These are phyloP conservation scores for Cladorrhinum sp. DNA, from an alignment of 2,329 filamentous ascomycete species.

Conservation along the genomic window DNA sequence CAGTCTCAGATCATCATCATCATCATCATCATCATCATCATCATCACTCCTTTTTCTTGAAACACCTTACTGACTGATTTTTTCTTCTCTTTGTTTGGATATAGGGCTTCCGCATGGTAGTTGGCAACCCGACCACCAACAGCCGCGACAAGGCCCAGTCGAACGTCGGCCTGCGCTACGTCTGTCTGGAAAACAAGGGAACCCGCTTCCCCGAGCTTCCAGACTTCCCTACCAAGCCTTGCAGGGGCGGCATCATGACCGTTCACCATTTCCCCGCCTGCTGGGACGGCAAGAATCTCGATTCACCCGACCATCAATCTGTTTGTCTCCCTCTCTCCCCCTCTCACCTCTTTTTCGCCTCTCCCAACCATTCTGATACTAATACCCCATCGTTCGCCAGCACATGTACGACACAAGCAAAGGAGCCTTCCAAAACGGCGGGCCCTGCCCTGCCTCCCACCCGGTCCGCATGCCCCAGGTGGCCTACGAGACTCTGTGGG, in stretches of 20 bases:
- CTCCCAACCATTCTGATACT: too few relatives aligned
- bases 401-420: conserved; percentile 29
- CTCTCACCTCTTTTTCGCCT: too few relatives aligned
- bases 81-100: not conserved
- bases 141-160: conserved; percentile 32
- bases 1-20: too few relatives aligned
- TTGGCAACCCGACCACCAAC: conserved; percentile 33
- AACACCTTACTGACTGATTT: not conserved
- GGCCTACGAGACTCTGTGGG: conserved; percentile 44
- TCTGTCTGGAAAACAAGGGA: conserved; percentile 38
- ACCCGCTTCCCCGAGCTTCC: conserved; percentile 41
- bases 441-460: conserved; percentile 28
- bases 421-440: conserved; percentile 27
- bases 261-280: conserved; percentile 46
- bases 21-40: too few relatives aligned
- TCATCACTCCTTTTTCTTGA: not conserved
- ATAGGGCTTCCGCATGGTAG: conserved; percentile 42
- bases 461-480: conserved; percentile 32
- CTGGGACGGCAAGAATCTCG: conserved; percentile 59
- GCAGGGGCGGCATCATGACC: conserved; percentile 42
- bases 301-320: conserved; percentile 46
- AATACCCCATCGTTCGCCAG: too few relatives aligned
- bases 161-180: conserved; percentile 39
- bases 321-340: too few relatives aligned
- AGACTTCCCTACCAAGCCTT: conserved; percentile 39